Evolutionary conservation across 2,329 filamentous ascomycete species (phyloP), one percentile per base, ranked within the genome.

Genomic region (Colletotrichum eleusines): DNA sequence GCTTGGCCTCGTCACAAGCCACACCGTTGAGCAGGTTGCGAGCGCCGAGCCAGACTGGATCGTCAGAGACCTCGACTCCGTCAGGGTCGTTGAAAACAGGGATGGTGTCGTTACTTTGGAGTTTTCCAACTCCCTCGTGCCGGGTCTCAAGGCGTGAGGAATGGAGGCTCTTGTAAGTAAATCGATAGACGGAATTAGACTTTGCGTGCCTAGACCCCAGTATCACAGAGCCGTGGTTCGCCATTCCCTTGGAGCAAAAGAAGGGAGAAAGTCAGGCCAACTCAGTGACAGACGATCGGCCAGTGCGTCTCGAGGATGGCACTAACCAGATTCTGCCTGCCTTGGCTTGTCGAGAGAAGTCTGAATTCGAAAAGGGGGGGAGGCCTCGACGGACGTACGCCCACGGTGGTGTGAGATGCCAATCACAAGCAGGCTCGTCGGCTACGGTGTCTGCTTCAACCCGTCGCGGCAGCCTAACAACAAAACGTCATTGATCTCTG

Each of bases 1-100:
- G 16, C 82, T 97, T 55, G 95, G 91, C n/a, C 83, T 98, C 64
- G 89, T 92, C 66, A 97, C 94, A 64, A 97, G 93, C 77, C 95
- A 97, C 82, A 89, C 88, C 33, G 84, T 91, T 55, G 89, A 90
- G 75, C 89, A 95, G 82, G 86, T 97, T 60, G 82, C 86, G 72
- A 88, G 87, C 57, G 94, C 94, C 5, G 91, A 89, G n/a, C 94
- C 95, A 54, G 94, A 97, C 83, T 97, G 93, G 91, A 90, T 97
- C 62, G 91, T 97, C 68, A 85, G 86, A 80, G 94, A 98, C 81
- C 85, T 97, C 82, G 84, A 86, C 68, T 94, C 92, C 74, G 89
- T 97, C 73, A 88, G 82, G 75, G 83, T 97, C 76, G 82, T 89
- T 71, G 84, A 87, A 63, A 82, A 82, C 74, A 83, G 85, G 72